These are phyloP conservation scores for Penicillium simplicissimum DNA, from an alignment of 495 filamentous ascomycete genomes.

Conservation along the genomic window DNA sequence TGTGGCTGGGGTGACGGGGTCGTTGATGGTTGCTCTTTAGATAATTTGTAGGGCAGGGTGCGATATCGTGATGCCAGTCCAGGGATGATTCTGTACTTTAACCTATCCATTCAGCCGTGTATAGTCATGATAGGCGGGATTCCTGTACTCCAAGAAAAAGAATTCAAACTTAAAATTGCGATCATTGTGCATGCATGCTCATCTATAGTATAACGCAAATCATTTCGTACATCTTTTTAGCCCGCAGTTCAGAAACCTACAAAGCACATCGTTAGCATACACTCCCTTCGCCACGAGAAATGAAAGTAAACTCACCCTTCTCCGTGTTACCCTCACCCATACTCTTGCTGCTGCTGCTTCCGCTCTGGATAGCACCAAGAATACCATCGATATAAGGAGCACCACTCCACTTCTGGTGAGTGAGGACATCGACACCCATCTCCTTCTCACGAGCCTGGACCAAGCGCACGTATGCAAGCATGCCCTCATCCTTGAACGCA, in stretches of 20 bases:
- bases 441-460: conserved; percentile 91
- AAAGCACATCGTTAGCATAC: not conserved
- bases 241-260: conserved; percentile 20
- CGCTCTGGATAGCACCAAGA: conserved; percentile 86
- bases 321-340: conserved; percentile 86
- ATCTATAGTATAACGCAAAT: conserved; percentile 4
- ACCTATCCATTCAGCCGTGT: not conserved
- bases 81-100: not conserved
- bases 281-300: not conserved
- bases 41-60: not conserved
- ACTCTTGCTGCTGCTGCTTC: conserved; percentile 77
- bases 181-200: conserved; percentile 1
- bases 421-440: conserved; percentile 88
- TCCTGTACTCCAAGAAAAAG: not conserved
- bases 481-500: conserved; percentile 84
- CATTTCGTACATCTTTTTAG: not conserved
- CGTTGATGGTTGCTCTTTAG: conserved; percentile 61
- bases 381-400: conserved; percentile 92
- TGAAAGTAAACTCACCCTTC: conserved; percentile 37
- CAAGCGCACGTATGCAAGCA: conserved; percentile 92
- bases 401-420: conserved; percentile 98
- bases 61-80: not conserved
- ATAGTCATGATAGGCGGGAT: no score
- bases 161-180: not conserved
- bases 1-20: conserved; percentile 65